Conservation (phyloP, 2,329 filamentous ascomycete genomes). For the Emydomyces testavorans region DNA sequence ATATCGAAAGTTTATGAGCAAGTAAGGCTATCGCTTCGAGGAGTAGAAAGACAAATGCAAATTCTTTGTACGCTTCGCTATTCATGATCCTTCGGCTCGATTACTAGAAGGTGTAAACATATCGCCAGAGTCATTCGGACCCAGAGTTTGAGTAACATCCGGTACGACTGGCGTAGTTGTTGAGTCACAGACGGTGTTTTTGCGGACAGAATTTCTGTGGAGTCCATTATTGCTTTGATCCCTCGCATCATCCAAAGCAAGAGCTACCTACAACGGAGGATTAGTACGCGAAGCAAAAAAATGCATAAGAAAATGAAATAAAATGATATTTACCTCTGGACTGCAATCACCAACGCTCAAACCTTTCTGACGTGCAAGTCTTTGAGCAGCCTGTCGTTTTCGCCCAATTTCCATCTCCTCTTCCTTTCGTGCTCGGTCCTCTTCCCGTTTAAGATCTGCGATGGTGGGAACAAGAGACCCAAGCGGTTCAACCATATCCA, state of each 20-base stretch:
- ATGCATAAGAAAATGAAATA: too few relatives aligned
- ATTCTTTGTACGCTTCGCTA: neutral
- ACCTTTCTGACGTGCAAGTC: constrained; percentile 45
- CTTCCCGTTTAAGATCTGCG: constrained; percentile 46
- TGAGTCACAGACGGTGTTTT: neutral
- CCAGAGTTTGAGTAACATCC: neutral
- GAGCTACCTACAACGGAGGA: neutral
- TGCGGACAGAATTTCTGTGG: neutral
- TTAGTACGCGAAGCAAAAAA: neutral
- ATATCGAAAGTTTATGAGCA: too few relatives aligned
- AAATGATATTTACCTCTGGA: neutral
- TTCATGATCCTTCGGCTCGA: neutral
- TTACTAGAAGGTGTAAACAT: neutral
- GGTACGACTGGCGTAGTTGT: neutral
- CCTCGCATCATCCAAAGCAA: neutral
- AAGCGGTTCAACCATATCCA: constrained; percentile 22
- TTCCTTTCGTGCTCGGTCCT: constrained; percentile 42
- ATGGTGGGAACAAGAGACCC: constrained; percentile 37
- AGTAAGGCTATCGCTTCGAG: too few relatives aligned
- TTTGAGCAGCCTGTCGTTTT: constrained; percentile 45
- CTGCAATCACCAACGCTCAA: constrained; percentile 27
- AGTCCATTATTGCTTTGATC: too few relatives aligned
- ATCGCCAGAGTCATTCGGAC: neutral
- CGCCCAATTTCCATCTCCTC: constrained; percentile 46
- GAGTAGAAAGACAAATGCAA: neutral